These are phyloP conservation scores for Oryza nivara DNA, from an alignment of 176 grass and related monocot genomes.

Conservation along the genomic window DNA sequence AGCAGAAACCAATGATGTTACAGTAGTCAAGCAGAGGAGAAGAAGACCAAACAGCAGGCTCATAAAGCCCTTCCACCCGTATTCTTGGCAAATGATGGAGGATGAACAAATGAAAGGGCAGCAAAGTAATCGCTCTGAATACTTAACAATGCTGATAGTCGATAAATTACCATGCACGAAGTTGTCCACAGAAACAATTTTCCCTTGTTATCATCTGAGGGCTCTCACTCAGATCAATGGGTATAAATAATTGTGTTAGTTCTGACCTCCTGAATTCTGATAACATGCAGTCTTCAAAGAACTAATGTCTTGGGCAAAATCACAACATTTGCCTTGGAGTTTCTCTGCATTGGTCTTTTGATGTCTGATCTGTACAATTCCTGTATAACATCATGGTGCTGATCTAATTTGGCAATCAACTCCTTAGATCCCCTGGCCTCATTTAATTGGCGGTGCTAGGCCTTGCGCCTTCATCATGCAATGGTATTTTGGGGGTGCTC, in stretches of 20 bases:
- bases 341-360: background rate
- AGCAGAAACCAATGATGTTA: constrained; percentile 7
- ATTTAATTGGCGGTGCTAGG: constrained; percentile 48
- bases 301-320: background rate
- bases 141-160: background rate
- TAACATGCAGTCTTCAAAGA: background rate
- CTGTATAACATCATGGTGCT: background rate
- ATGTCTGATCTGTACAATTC: background rate
- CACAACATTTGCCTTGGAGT: background rate
- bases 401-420: constrained; percentile 8
- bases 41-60: background rate
- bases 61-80: background rate
- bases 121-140: constrained; percentile 2
- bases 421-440: background rate
- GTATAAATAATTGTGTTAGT: background rate
- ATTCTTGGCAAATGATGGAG: background rate
- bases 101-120: background rate
- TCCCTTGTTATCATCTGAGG: background rate
- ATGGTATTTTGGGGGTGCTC: constrained; percentile 58
- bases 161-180: background rate
- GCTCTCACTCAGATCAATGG: background rate
- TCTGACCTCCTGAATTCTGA: background rate
- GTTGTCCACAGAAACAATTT: constrained; percentile 12
- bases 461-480: constrained; percentile 88
- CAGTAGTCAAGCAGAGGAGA: background rate